phyloP scores from a whole-genome alignment of 768 basidiomycete species.

The Pholiota molesta region DNA sequence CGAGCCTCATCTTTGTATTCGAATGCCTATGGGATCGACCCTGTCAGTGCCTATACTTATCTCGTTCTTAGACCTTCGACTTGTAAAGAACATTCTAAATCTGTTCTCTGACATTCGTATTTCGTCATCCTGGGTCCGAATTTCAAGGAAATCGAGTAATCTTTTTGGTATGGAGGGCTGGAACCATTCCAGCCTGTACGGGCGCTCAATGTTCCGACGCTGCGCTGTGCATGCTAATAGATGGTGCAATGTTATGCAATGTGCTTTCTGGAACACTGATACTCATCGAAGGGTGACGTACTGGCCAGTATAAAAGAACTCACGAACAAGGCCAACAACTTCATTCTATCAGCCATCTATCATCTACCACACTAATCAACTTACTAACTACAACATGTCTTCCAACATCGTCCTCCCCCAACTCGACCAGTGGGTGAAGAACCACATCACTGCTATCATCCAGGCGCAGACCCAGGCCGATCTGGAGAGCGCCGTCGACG shows the following conservation, averaged over 20 bases:
- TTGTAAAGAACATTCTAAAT: too few species aligned
- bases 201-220: not conserved
- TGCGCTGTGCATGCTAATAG: not conserved
- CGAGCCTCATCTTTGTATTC: too few species aligned
- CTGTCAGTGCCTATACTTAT: too few species aligned
- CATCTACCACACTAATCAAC: not conserved
- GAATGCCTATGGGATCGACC: too few species aligned
- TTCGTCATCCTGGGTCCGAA: not conserved
- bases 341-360: not conserved
- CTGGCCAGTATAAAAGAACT: not conserved
- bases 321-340: not conserved
- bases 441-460: slow-evolving; percentile 39
- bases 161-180: not conserved
- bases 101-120: too few species aligned
- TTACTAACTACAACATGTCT: slow-evolving; percentile 13
- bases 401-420: slow-evolving; percentile 29
- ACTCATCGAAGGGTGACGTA: not conserved
- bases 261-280: not conserved
- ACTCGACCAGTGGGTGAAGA: slow-evolving; percentile 45
- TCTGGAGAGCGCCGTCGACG: slow-evolving; percentile 43
- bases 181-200: not conserved
- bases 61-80: too few species aligned
- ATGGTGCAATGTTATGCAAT: not conserved
- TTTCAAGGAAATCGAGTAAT: not conserved
- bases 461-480: slow-evolving; percentile 36